Percentiles rank a stretch among this genome's conserved stretches.
These are phyloP conservation scores for Geotrichum histeridarum DNA, from an alignment of 1,139 yeast species.

Conservation along the genomic window DNA sequence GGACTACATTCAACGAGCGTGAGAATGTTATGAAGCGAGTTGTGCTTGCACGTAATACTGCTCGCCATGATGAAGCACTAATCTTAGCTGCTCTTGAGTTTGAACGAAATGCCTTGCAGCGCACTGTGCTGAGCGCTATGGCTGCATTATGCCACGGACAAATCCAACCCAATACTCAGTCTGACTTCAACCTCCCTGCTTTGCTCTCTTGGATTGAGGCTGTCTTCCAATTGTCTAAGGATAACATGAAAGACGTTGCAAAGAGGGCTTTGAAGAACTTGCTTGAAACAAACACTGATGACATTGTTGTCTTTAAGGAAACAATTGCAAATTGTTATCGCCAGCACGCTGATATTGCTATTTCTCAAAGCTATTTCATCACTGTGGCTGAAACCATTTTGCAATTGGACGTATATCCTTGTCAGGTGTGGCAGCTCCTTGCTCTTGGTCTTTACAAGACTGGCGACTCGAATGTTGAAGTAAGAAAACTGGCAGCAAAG, in stretches of 20 bases:
- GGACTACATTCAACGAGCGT: slow-evolving; percentile 58
- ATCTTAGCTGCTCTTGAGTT: slow-evolving; percentile 77
- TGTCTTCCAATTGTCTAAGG: slow-evolving; percentile 55
- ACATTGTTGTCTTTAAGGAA: slow-evolving; percentile 54
- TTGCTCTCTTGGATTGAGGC: slow-evolving; percentile 76
- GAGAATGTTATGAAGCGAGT: slow-evolving; percentile 53
- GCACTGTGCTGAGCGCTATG: slow-evolving; percentile 76
- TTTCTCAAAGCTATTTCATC: slow-evolving; percentile 61
- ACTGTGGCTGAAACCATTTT: slow-evolving; percentile 61
- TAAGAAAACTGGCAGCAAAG: slow-evolving; percentile 59
- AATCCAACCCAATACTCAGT: slow-evolving; percentile 36
- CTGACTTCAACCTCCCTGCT: slow-evolving; percentile 67
- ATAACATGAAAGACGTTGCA: slow-evolving; percentile 60
- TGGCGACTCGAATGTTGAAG: slow-evolving; percentile 58
- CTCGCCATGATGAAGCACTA: slow-evolving; percentile 37
- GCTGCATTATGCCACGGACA: slow-evolving; percentile 61
- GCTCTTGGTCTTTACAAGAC: slow-evolving; percentile 64
- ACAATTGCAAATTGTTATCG: slow-evolving; percentile 66
- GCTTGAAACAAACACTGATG: slow-evolving; percentile 54
- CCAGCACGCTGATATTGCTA: slow-evolving; percentile 39
- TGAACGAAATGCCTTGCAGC: slow-evolving; percentile 67
- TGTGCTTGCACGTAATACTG: slow-evolving; percentile 28
- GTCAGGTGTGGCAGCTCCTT: slow-evolving; percentile 52
- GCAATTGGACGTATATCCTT: slow-evolving; percentile 42
- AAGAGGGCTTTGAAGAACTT: slow-evolving; percentile 67